phyloP scores from a whole-genome alignment of 2,329 filamentous ascomycete species.

The Verticillium longisporum region DNA sequence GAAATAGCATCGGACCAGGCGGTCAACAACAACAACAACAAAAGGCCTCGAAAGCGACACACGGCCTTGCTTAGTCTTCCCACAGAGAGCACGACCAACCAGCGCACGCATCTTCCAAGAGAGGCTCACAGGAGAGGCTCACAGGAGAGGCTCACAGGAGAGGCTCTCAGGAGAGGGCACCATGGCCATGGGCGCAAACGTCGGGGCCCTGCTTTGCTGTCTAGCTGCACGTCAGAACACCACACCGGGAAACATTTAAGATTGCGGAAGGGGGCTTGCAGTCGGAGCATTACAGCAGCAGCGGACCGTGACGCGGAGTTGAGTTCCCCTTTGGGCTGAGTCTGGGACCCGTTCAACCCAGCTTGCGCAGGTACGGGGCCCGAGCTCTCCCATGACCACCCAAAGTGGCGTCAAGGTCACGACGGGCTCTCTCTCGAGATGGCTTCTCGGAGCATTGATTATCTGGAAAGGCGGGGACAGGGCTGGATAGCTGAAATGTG shows the following conservation, averaged over 20 bases:
- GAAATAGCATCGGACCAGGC: constrained; percentile 1
- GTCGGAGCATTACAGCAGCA: constrained; percentile 5
- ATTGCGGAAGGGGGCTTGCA: constrained; percentile 12
- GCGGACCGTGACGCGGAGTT: constrained; percentile 2
- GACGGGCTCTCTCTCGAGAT: constrained; percentile 1
- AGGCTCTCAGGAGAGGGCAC: too few species aligned
- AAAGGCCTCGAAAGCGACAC: background rate
- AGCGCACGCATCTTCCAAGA: constrained; percentile 1
- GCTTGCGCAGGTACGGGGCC: constrained; percentile 5
- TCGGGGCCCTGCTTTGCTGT: constrained; percentile 8
- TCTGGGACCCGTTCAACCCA: background rate
- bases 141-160: too few species aligned
- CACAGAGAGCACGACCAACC: background rate
- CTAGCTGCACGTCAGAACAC: constrained; percentile 3
- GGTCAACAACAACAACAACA: background rate
- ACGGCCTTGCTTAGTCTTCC: background rate
- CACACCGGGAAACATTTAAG: constrained; percentile 12
- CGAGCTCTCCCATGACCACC: constrained; percentile 1
- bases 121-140: too few species aligned
- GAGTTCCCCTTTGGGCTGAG: constrained; percentile 6
- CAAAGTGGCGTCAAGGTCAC: background rate
- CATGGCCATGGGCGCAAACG: background rate
- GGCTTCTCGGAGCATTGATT: background rate
- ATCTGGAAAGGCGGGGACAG: background rate
- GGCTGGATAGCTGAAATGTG: background rate